A percentile compares a stretch with the other conserved stretches of the same genome.
Evolutionary conservation across 345 rosid species (phyloP).

Genomic region (Eucalyptus sp.): DNA sequence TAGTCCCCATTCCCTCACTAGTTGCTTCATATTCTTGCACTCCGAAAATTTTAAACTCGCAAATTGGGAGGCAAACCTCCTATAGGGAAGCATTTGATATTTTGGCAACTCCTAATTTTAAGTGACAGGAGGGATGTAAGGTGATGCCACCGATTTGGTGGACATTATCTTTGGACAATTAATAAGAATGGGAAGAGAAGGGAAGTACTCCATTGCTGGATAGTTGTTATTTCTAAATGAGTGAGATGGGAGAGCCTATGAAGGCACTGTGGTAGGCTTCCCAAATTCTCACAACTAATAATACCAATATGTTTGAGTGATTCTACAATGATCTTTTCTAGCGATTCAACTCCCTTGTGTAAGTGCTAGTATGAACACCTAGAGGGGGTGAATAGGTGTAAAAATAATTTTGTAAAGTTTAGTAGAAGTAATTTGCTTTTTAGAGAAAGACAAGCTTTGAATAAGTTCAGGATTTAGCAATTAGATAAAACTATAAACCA

Average conservation of each 20-base stretch:
- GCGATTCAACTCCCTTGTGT: background rate
- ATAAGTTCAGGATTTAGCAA: no score
- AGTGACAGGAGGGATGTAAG: background rate
- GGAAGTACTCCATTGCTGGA: background rate
- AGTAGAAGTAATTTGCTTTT: no score
- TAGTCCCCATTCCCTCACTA: no score
- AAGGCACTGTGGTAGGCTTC: background rate
- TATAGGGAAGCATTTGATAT: background rate
- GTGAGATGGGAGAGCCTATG: background rate
- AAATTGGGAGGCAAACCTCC: no score
- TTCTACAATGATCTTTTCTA: background rate
- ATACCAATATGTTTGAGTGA: accelerated
- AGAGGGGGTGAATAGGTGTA: no score
- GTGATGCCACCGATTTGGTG: background rate
- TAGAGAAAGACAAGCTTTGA: no score
- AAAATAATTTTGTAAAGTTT: no score
- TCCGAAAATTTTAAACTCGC: no score
- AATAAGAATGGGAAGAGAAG: background rate
- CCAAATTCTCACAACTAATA: background rate
- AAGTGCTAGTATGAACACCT: no score
- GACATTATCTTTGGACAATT: background rate
- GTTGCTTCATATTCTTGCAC: no score
- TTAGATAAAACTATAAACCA: no score
- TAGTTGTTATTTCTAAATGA: background rate
- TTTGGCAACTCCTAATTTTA: background rate